phyloP scores from a whole-genome alignment of 208 protist genomes.

The Endotrypanum monterogeii region DNA sequence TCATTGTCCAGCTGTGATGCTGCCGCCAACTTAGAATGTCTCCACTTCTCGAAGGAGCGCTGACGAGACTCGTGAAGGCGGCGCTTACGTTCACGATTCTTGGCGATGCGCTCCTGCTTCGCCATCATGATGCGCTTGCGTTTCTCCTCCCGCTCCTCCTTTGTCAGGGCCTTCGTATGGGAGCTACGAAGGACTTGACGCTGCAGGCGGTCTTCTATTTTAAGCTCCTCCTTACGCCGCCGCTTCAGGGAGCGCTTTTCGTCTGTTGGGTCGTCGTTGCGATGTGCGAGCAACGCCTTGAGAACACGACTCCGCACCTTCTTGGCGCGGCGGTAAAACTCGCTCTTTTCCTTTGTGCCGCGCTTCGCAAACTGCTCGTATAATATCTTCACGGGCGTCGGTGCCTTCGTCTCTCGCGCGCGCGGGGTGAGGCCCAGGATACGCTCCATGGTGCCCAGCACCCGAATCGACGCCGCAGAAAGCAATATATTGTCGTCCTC shows the following conservation, averaged over 20 bases:
- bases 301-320: conserved; percentile 66
- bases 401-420: conserved; percentile 76
- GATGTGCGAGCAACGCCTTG: conserved; percentile 75
- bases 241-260: conserved; percentile 72
- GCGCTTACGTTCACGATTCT: conserved; percentile 84
- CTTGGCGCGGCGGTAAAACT: conserved; percentile 65
- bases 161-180: conserved; percentile 53
- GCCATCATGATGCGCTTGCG: conserved; percentile 75
- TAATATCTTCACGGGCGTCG: conserved; percentile 77
- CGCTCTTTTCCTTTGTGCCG: conserved; percentile 53
- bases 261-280: conserved; percentile 76
- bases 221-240: conserved; percentile 68
- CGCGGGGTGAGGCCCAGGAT: conserved; percentile 67
- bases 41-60: conserved; percentile 82
- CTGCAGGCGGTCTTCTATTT: conserved; percentile 81
- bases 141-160: conserved; percentile 86
- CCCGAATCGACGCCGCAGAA: conserved; percentile 69
- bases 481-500: conserved; percentile 77
- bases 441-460: conserved; percentile 67
- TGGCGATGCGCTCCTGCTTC: conserved; percentile 88
- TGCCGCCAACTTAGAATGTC: conserved; percentile 67
- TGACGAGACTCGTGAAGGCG: conserved; percentile 70
- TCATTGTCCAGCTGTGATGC: conserved; percentile 39
- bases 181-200: conserved; percentile 65
- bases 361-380: conserved; percentile 72